These are phyloP conservation scores for Astrocystis sublimbata DNA, from an alignment of 495 filamentous ascomycete genomes.

Conservation along the genomic window DNA sequence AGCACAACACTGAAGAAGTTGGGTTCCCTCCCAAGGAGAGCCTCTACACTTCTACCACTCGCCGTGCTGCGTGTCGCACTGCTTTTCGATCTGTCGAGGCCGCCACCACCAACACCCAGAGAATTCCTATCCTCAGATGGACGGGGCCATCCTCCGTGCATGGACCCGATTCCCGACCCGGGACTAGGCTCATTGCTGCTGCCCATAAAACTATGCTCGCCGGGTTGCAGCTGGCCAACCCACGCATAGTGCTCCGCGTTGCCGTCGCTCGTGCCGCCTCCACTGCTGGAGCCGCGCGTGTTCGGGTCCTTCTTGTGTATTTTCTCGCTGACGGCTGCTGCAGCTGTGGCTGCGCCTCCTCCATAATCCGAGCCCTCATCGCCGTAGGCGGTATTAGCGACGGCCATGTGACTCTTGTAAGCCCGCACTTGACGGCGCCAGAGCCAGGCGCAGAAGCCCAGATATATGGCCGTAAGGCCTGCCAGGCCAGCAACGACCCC, in stretches of 20 bases:
- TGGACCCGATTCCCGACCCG: conserved; percentile 20
- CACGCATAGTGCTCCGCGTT: conserved; percentile 34
- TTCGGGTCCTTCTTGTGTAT: conserved; percentile 22
- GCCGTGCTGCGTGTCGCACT: conserved; percentile 38
- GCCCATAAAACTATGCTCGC: conserved; percentile 35
- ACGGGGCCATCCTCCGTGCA: conserved; percentile 12
- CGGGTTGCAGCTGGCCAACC: conserved; percentile 31
- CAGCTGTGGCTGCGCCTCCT: conserved; percentile 21
- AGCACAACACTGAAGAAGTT: conserved; percentile 73
- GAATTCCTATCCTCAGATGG: conserved; percentile 24
- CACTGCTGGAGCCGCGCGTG: conserved; percentile 23
- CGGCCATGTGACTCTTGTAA: conserved; percentile 63
- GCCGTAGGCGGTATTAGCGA: conserved; percentile 45
- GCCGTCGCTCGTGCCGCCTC: conserved; percentile 9
- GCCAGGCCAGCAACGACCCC: conserved; percentile 63
- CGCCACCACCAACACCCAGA: conserved; percentile 15
- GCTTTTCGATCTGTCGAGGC: conserved; percentile 31
- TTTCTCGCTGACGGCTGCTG: conserved; percentile 28
- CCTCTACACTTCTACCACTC: conserved; percentile 47
- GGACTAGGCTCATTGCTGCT: conserved; percentile 32
- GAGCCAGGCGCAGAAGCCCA: conserved; percentile 72
- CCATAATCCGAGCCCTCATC: conserved; percentile 14
- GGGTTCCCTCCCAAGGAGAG: conserved; percentile 66
- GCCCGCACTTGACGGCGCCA: conserved; percentile 63
- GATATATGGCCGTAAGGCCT: conserved; percentile 58